A percentile compares a stretch with the other conserved stretches of the same genome.
These are phyloP conservation scores for Wickerhamiella slavikovae DNA, from an alignment of 805 yeast species.

Conservation along the genomic window DNA sequence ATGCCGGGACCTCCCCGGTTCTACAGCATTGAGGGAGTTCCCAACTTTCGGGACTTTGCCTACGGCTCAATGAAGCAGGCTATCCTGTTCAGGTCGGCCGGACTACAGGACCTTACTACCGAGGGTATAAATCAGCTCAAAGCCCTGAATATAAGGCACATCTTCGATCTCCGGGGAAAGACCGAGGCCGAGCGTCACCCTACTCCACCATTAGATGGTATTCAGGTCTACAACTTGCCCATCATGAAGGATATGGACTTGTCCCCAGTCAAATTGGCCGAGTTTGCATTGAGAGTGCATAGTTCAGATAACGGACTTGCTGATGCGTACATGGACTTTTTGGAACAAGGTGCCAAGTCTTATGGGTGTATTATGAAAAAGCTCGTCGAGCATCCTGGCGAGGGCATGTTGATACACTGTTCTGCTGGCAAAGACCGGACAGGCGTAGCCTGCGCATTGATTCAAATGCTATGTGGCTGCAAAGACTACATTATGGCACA, in stretches of 20 bases:
- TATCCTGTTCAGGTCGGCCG: constrained; percentile 42
- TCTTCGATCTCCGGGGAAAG: constrained; percentile 50
- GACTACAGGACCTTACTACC: constrained; percentile 29
- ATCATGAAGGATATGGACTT: constrained; percentile 32
- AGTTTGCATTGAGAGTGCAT: constrained; percentile 31
- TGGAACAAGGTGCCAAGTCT: constrained; percentile 19
- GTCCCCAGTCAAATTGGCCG: constrained; percentile 45
- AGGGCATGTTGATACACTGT: constrained; percentile 47
- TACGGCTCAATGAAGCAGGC: constrained; percentile 35
- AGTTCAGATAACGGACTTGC: constrained; percentile 43
- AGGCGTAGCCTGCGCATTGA: constrained; percentile 50
- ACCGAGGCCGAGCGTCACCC: constrained; percentile 29
- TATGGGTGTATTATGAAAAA: constrained; percentile 1
- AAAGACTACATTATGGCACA: constrained; percentile 42
- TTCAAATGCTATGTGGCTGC: constrained; percentile 42
- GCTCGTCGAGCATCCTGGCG: constrained; percentile 32
- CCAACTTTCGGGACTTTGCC: constrained; percentile 63
- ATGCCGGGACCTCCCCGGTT: constrained; percentile 32
- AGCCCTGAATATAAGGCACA: constrained; percentile 27
- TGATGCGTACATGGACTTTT: constrained; percentile 38
- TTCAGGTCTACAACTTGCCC: constrained; percentile 32
- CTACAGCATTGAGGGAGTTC: constrained; percentile 43
- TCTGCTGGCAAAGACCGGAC: constrained; percentile 81
- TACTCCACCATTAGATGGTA: constrained; percentile 25
- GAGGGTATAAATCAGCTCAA: constrained; percentile 25